Conservation (phyloP, 192 early-diverging fungal genomes). For the Phycomyces nitens region DNA sequence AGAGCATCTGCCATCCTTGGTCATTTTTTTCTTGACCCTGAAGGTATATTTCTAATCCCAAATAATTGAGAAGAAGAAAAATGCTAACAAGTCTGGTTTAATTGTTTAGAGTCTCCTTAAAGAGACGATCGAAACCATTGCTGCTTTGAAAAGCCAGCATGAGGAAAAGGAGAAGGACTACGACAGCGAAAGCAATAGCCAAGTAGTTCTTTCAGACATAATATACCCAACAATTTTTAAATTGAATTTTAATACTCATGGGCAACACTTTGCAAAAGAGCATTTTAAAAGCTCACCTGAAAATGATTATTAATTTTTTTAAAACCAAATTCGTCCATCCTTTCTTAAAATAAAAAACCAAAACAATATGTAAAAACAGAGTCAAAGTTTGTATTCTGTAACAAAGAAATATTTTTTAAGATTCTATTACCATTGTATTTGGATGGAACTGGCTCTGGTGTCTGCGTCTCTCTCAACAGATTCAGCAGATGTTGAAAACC, state of each 20-base stretch:
- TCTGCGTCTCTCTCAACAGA: no score
- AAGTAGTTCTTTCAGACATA: conserved; percentile 6
- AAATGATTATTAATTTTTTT: no score
- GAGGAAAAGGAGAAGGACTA: conserved; percentile 6
- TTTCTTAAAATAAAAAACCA: no score
- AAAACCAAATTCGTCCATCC: no score
- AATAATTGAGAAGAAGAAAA: conserved; percentile 1
- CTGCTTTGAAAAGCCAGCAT: conserved; percentile 8
- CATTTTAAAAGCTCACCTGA: conserved; percentile 14
- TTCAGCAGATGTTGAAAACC: no score
- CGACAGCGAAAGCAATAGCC: conserved; percentile 10
- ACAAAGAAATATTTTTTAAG: no score
- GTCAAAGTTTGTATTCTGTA: no score
- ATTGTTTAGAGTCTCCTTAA: conserved; percentile 5
- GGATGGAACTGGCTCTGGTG: no score
- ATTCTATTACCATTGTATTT: no score
- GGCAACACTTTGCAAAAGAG: conserved; percentile 8
- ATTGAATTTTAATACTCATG: conserved; percentile 12
- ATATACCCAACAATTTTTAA: conserved; percentile 15
- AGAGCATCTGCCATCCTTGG: background rate
- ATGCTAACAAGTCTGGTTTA: conserved; percentile 6
- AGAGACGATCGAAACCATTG: conserved; percentile 5
- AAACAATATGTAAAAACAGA: no score
- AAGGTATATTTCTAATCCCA: conserved; percentile 4
- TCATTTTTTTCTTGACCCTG: background rate